Base-by-base conservation (phyloP, 1,139 yeast species). In the Suhomyces atakaporum region DNA sequence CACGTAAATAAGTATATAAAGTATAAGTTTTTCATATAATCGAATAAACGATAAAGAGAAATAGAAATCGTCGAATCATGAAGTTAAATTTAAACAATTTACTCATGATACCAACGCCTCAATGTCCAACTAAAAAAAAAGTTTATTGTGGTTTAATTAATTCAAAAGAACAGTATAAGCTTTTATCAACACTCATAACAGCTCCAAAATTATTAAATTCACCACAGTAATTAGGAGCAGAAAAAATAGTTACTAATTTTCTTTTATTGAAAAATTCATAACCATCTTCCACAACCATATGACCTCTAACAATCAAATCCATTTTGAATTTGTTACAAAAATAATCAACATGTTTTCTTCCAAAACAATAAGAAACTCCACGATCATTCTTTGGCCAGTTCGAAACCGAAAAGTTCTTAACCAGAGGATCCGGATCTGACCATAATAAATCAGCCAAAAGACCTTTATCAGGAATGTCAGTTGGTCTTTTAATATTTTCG, bases 271-370 rank as follows among this genome's bases (percentile, higher is more conserved):
- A 87, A 54, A 87, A 87, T 57, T 87, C 96, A 56, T 87, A 87
- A 3, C 96, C 96, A 57, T 87, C 95, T 61, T 87, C 95, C 29
- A 87, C 96, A 32, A 87, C 96, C 95, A 87, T 87, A 59, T 87
- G 96, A 11, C 95, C 95, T 50, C 96, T 69, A 21, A 84, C 89
- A 46, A 87, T 75, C 50, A 87, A 66, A 60, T 87, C 96, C 63
- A 87, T 82, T 40, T 82, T 79, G 60, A 86, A 85, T 33, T 72
- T 72, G 14, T 74, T 61, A 50, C 87, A 82, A 51, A 87, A 87
- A 48, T 77, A 74, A 47, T 80, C 82, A 7, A 87, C 89, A 40
- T 84, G 85, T 39, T 76, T 76, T 45, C 76, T 77, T 25, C 90
- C 89, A 62, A 86, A 87, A 47, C 89, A 78, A 54, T 81, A 87